These are phyloP conservation scores for Neopestalotiopsis rosae DNA, from an alignment of 2,329 filamentous ascomycete species.

Conservation along the genomic window DNA sequence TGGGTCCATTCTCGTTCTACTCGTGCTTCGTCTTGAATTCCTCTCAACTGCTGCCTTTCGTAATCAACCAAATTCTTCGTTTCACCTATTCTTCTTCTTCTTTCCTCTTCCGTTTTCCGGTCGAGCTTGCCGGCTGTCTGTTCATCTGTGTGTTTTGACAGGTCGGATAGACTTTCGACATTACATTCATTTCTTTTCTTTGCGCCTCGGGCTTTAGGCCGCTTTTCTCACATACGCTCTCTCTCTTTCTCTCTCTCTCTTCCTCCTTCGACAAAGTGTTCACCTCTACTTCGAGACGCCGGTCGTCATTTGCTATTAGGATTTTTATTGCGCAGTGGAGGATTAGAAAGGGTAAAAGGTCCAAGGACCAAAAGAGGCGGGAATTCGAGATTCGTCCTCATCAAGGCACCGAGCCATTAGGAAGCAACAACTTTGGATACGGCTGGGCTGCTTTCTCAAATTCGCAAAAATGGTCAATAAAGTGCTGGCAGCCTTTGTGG, in stretches of 20 bases:
- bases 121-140: constrained; percentile 25
- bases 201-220: constrained; percentile 18
- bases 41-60: constrained; percentile 22
- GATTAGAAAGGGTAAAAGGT: constrained; percentile 20
- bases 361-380: constrained; percentile 24
- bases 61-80: constrained; percentile 28
- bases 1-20: neutral
- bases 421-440: constrained; percentile 14
- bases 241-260: neutral
- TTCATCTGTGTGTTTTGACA: constrained; percentile 27
- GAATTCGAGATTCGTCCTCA: constrained; percentile 12
- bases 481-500: constrained; percentile 55
- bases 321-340: constrained; percentile 18
- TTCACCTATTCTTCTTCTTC: constrained; percentile 23
- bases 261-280: constrained; percentile 14
- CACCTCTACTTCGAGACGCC: constrained; percentile 38
- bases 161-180: constrained; percentile 30
- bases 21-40: constrained; percentile 25
- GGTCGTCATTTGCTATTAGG: constrained; percentile 39
- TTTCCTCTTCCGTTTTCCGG: constrained; percentile 26
- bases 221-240: neutral
- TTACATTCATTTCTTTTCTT: constrained; percentile 32
- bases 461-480: constrained; percentile 56
- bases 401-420: too few relatives aligned
- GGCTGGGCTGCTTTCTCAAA: neutral